These are phyloP conservation scores for Pouteria glomerata DNA, from an alignment of 148 eudicot genomes.

Conservation along the genomic window DNA sequence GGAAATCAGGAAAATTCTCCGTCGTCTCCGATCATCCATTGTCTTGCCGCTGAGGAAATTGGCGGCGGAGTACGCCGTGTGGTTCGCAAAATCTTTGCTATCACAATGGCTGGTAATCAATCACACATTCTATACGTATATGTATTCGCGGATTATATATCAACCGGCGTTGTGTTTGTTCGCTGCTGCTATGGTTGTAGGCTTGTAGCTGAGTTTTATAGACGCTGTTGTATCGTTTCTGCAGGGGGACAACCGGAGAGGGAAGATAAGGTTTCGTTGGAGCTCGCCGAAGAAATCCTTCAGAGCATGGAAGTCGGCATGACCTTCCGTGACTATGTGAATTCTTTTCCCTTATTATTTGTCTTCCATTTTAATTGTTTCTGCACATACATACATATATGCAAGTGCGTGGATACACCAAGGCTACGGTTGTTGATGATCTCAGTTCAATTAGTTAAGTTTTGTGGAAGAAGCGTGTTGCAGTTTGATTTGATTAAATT, in stretches of 20 bases:
- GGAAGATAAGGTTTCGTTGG: conserved; percentile 85
- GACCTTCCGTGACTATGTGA: conserved; percentile 95
- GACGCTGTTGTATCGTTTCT: not conserved
- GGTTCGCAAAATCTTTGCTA: not conserved
- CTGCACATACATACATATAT: not conserved
- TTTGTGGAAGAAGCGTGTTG: not conserved
- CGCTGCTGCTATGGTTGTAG: not conserved
- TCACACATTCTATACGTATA: not conserved
- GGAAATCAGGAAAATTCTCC: too few species aligned
- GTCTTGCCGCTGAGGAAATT: too few species aligned
- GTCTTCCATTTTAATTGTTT: not conserved
- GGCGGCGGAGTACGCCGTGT: too few species aligned
- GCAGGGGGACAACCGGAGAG: conserved; percentile 47
- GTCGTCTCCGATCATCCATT: too few species aligned
- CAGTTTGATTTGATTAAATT: not conserved
- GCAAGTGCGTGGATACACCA: too few species aligned
- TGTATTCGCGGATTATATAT: not conserved
- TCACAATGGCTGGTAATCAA: conserved; percentile 15
- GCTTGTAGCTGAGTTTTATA: not conserved
- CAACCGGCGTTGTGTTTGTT: not conserved
- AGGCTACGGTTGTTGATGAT: not conserved
- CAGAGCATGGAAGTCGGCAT: conserved; percentile 99
- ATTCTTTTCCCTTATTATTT: not conserved
- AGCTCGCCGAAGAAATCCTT: conserved; percentile 76
- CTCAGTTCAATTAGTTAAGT: not conserved